A percentile compares a stretch with the other conserved stretches of the same genome.
Conservation (phyloP, 345 rosid species). For the Euclidium syriacum region DNA sequence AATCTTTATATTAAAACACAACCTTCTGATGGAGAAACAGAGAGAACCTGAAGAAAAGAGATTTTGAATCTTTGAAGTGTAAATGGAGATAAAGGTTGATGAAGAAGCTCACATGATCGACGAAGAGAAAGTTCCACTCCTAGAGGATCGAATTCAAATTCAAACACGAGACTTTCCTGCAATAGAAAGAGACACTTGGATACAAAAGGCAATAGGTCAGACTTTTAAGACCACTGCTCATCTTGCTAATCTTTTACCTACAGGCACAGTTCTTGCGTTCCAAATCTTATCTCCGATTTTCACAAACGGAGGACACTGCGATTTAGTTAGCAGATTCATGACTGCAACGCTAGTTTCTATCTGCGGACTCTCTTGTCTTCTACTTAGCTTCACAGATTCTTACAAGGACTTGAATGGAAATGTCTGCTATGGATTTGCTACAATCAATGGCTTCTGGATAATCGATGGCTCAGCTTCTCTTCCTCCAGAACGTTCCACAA, state of each 20-base stretch:
- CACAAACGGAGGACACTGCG: slow-evolving; percentile 61
- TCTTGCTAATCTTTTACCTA: no score
- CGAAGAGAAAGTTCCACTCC: neutral
- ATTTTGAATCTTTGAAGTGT: no score
- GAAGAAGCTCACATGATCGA: no score
- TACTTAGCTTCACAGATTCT: slow-evolving; percentile 62
- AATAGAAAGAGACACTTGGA: slow-evolving; percentile 25
- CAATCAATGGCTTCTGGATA: slow-evolving; percentile 52
- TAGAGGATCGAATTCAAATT: slow-evolving; percentile 34
- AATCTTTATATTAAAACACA: no score
- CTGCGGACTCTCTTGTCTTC: slow-evolving; percentile 57
- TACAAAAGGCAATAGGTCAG: slow-evolving; percentile 59
- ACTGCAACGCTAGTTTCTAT: slow-evolving; percentile 42
- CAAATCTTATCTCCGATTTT: slow-evolving; percentile 59
- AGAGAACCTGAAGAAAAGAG: no score
- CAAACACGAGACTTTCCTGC: slow-evolving; percentile 22
- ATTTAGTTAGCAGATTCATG: slow-evolving; percentile 43
- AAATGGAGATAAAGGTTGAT: no score
- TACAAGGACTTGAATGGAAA: slow-evolving; percentile 51
- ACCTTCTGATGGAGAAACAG: no score
- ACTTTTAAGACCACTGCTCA: slow-evolving; percentile 71
- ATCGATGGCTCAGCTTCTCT: slow-evolving; percentile 53
- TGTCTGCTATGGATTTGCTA: slow-evolving; percentile 54
- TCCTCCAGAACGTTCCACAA: slow-evolving; percentile 40
- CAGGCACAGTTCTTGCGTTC: slow-evolving; percentile 75